Evolutionary conservation across 2,329 filamentous ascomycete species (phyloP), one percentile per base, ranked within the genome.

Genomic region (Pseudopyricularia cyperi): DNA sequence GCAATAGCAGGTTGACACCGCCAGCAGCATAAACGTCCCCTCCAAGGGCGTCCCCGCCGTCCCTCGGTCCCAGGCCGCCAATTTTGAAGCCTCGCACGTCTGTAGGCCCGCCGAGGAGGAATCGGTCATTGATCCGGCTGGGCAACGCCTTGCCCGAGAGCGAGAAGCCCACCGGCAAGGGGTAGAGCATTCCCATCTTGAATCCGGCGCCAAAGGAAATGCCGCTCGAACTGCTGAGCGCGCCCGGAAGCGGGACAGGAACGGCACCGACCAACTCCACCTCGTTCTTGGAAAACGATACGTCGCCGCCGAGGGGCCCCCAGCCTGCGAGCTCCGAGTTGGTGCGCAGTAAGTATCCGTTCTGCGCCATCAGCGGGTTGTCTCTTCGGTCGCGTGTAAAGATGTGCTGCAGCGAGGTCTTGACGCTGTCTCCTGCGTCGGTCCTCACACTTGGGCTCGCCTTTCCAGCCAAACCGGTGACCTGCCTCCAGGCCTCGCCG

Each of bases 51-150:
- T 98, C 91, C 17, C 73, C 66, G 1, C 89, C 87, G 61, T 97
- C 91, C 56, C 86, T 85, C 4, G 93, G 90, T 8, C 93, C 93
- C 6, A 98, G 76, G 1, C 93, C 93, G 19, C 85, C 87, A 22
- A 95, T 79, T 54, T 89, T 83, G 75, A 98, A 98, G 2, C 93
- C 93, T 52, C 93, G 87, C 14, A 98, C 87, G 63, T 95, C 91
- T 3, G 89, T 95, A 3, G 93, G 91, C 0, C 93, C 93, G 44
- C 93, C 93, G 32, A 98, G 85, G 62, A 89, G 82, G 71, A 98
- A 98, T 46, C 93, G 88, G 66, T 98, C 93, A 64, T 94, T 96
- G 61, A 97, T 78, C 30, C 88, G 82, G 58, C 87, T 94, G 4
- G 84, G 79, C 24, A 77, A 73, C 0, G 83, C 76, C 19, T 71